Conservation (phyloP, 331 rosid species). For the Saraca asoca region DNA sequence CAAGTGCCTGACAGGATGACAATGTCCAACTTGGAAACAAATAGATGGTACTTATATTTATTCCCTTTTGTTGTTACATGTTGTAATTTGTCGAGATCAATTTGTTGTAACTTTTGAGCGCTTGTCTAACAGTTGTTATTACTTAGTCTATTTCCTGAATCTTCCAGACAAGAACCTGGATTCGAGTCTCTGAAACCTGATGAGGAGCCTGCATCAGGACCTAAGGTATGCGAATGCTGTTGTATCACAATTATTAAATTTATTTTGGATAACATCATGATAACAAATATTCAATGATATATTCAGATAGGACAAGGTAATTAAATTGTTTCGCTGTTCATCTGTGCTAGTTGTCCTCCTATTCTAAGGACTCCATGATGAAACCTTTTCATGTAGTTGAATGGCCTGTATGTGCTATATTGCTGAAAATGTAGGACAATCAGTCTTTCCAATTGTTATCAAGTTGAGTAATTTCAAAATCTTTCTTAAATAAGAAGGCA, state of each 20-base stretch:
- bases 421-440: too few species aligned
- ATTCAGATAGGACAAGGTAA: background rate
- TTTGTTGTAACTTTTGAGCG: slow-evolving; percentile 7
- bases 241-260: background rate
- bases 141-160: slow-evolving; percentile 58
- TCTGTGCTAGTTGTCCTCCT: too few species aligned
- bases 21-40: slow-evolving; percentile 46
- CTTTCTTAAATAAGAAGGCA: too few species aligned
- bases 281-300: background rate
- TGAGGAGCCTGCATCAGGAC: slow-evolving; percentile 55
- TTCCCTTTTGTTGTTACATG: background rate
- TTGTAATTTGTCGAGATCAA: slow-evolving; percentile 8
- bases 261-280: background rate
- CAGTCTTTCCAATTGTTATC: too few species aligned
- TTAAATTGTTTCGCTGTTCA: background rate
- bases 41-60: slow-evolving; percentile 50
- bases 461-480: too few species aligned
- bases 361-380: too few species aligned
- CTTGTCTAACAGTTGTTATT: slow-evolving; percentile 30
- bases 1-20: slow-evolving; percentile 50
- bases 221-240: slow-evolving; percentile 54
- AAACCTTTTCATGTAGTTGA: too few species aligned
- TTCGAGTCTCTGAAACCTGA: slow-evolving; percentile 52
- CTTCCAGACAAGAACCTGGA: slow-evolving; percentile 47
- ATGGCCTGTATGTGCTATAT: too few species aligned